Conservation (phyloP, 805 yeast genomes). For the Kodamaea neixiangensis region DNA sequence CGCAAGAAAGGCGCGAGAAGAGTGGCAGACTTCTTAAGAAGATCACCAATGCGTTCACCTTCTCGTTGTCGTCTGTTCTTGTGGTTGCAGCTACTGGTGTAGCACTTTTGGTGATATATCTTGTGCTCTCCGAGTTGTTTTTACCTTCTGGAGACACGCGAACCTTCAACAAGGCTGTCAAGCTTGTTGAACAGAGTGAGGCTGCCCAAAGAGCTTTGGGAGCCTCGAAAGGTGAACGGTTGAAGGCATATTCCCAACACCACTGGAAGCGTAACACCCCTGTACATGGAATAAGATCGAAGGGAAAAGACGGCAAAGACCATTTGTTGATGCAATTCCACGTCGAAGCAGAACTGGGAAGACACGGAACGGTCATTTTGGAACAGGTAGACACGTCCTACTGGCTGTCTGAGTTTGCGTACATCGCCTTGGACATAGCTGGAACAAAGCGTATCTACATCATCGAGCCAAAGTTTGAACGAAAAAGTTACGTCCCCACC, state of each 20-base stretch:
- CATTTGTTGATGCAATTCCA: constrained; percentile 84
- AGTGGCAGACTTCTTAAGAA: constrained; percentile 46
- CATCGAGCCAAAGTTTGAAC: constrained; percentile 56
- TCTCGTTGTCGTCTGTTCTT: constrained; percentile 58
- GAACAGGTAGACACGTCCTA: constrained; percentile 76
- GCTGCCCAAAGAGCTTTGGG: constrained; percentile 58
- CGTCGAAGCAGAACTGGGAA: constrained; percentile 67
- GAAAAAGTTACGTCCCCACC: constrained; percentile 46
- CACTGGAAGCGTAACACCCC: constrained; percentile 88
- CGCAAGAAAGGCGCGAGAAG: constrained; percentile 39
- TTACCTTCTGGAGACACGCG: constrained; percentile 92
- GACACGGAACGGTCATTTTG: constrained; percentile 69
- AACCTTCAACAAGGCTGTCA: constrained; percentile 84
- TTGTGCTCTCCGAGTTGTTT: constrained; percentile 75
- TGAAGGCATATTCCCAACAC: constrained; percentile 82
- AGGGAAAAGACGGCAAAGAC: constrained; percentile 76
- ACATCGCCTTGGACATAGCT: constrained; percentile 74
- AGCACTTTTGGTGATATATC: constrained; percentile 67
- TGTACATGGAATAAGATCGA: constrained; percentile 62
- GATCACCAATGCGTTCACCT: constrained; percentile 59
- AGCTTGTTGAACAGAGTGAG: constrained; percentile 68
- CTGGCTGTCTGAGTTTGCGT: constrained; percentile 67
- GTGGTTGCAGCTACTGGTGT: constrained; percentile 72
- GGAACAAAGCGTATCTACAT: constrained; percentile 69
- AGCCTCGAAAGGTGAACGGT: constrained; percentile 54